Percentiles rank a stretch among this genome's conserved stretches.
phyloP scores from a whole-genome alignment of 1,284 basidiomycete genomes.

The Sanghuangporus weigelae region DNA sequence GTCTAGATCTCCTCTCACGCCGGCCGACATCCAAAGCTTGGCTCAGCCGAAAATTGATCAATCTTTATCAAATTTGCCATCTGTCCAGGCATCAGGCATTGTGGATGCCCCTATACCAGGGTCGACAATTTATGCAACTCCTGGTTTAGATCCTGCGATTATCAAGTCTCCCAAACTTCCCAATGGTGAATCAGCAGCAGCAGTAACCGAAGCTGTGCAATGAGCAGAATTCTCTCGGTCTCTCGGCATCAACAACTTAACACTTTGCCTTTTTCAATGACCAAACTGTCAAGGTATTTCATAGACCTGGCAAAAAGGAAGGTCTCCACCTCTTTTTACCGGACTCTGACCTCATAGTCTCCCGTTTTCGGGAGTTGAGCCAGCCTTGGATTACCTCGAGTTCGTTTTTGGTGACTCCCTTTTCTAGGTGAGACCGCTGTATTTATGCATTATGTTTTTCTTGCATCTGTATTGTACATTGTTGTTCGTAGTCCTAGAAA shows the following conservation, averaged over 20 bases:
- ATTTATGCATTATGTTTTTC: conserved; percentile 7
- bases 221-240: not conserved
- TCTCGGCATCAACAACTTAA: not conserved
- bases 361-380: not conserved
- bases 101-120: conserved; percentile 16
- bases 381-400: conserved; percentile 1
- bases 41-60: conserved; percentile 5
- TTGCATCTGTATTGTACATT: conserved; percentile 12
- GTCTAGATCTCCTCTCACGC: conserved; percentile 19
- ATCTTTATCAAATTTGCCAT: conserved; percentile 7
- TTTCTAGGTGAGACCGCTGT: conserved; percentile 8
- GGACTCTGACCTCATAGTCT: not conserved
- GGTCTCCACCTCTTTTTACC: not conserved
- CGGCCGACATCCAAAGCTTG: conserved; percentile 18
- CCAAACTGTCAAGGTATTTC: not conserved
- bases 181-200: conserved; percentile 57
- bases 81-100: conserved; percentile 8
- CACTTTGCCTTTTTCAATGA: not conserved
- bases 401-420: not conserved
- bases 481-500: not conserved
- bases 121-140: conserved; percentile 33
- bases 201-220: conserved; percentile 32
- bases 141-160: conserved; percentile 39
- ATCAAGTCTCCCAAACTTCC: conserved; percentile 60
- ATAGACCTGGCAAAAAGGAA: not conserved